Evolutionary conservation across 257 asterid genomes (phyloP).

Genomic region (Solanum rostratum): DNA sequence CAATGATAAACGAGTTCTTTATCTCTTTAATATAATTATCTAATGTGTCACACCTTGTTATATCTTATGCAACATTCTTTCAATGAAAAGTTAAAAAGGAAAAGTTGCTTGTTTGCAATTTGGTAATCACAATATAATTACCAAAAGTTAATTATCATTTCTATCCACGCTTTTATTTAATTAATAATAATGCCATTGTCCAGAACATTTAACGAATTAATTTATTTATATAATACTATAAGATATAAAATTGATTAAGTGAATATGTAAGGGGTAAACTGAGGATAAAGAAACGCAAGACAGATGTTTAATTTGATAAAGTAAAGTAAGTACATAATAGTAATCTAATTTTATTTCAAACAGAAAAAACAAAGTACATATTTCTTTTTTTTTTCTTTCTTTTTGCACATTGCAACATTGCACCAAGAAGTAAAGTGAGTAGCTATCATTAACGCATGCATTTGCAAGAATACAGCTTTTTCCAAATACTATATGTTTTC

Average conservation of each 20-base stretch:
- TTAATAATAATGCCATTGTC: not conserved
- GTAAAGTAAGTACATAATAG: not conserved
- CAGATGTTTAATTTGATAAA: not conserved
- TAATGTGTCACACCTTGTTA: not conserved
- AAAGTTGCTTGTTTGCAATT: not conserved
- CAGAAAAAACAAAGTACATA: not conserved
- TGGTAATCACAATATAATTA: not conserved
- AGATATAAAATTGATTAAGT: not conserved
- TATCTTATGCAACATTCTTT: constrained; percentile 1
- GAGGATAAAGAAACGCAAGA: not conserved
- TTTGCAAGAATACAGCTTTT: not conserved
- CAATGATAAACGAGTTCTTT: not conserved
- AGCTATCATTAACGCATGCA: not conserved
- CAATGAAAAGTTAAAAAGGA: not conserved
- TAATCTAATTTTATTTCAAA: not conserved
- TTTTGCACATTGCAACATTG: not conserved
- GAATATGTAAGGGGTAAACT: not conserved
- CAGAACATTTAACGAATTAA: not conserved
- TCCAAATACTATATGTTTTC: not conserved
- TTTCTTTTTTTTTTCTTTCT: not conserved
- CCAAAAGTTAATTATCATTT: not conserved
- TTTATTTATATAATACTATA: not conserved
- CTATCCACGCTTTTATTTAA: not conserved
- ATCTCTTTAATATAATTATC: not conserved
- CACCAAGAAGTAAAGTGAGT: not conserved